These are phyloP conservation scores for Dendrobium catenatum DNA, from an alignment of 106 monocot genomes.

Conservation along the genomic window DNA sequence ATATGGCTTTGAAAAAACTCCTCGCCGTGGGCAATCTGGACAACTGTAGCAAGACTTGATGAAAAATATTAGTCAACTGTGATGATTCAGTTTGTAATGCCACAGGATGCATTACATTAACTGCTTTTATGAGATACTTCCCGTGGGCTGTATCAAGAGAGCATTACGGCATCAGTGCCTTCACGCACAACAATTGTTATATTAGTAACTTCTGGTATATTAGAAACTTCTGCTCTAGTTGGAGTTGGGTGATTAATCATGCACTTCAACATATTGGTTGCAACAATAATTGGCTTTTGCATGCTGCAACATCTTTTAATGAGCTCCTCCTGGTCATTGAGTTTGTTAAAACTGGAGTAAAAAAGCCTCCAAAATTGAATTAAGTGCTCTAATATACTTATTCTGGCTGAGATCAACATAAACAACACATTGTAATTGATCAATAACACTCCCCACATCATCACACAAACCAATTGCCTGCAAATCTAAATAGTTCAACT, in stretches of 20 bases:
- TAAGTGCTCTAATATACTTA: too few species aligned
- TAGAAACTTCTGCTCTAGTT: constrained; percentile 96
- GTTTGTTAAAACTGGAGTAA: too few species aligned
- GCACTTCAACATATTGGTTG: constrained; percentile 97
- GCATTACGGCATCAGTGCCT: constrained; percentile 91
- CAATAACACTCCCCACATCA: too few species aligned
- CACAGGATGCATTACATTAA: constrained; percentile 95
- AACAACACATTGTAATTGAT: too few species aligned
- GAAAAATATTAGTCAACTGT: constrained; percentile 16
- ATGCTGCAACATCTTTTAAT: constrained; percentile 76
- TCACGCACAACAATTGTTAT: constrained; percentile 91
- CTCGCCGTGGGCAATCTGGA: constrained; percentile 30
- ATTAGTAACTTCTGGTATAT: constrained; percentile 4
- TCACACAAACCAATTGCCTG: too few species aligned
- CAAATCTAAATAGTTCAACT: too few species aligned
- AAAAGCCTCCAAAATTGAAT: too few species aligned
- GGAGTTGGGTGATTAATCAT: constrained; percentile 98
- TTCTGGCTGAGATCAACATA: too few species aligned
- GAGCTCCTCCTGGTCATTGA: constrained; percentile 60
- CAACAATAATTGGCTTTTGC: constrained; percentile 89
- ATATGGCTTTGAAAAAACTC: constrained; percentile 41
- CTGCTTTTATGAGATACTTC: constrained; percentile 95
- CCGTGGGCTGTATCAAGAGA: constrained; percentile 96
- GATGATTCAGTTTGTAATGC: constrained; percentile 77
- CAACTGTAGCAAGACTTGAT: constrained; percentile 11